Conservation (phyloP, 176 grass and related monocot genomes). For the Lolium perenne region DNA sequence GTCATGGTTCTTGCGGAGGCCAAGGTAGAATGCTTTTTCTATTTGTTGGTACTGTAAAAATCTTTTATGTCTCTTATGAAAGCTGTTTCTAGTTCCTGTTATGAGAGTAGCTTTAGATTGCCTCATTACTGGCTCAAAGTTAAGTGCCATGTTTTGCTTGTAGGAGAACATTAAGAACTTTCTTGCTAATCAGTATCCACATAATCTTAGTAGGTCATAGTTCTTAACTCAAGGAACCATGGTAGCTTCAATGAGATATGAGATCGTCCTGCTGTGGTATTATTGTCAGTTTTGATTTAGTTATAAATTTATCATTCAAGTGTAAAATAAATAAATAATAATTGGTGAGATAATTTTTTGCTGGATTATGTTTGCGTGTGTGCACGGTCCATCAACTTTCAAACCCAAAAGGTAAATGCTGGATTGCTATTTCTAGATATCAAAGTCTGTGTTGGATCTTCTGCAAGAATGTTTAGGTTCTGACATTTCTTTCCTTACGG, state of each 20-base stretch:
- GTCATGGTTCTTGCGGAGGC: slow-evolving; percentile 91
- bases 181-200: neutral
- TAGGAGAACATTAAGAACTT: too few relatives aligned
- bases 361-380: neutral
- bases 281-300: neutral
- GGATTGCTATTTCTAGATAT: neutral
- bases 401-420: neutral
- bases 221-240: neutral
- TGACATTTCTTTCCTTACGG: neutral
- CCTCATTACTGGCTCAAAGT: neutral
- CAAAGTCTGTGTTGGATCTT: too few relatives aligned
- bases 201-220: neutral
- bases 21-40: slow-evolving; percentile 55
- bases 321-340: neutral
- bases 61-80: neutral
- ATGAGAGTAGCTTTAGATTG: neutral
- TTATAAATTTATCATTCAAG: neutral
- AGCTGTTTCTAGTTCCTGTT: neutral
- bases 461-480: neutral
- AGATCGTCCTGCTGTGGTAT: neutral
- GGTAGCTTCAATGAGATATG: neutral
- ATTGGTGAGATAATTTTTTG: neutral
- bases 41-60: neutral
- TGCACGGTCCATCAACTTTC: neutral
- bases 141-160: neutral